Percentiles rank a stretch among this genome's conserved stretches.
Evolutionary conservation across 208 protist genomes (phyloP).

Genomic region (Leishmania tarentolae): DNA sequence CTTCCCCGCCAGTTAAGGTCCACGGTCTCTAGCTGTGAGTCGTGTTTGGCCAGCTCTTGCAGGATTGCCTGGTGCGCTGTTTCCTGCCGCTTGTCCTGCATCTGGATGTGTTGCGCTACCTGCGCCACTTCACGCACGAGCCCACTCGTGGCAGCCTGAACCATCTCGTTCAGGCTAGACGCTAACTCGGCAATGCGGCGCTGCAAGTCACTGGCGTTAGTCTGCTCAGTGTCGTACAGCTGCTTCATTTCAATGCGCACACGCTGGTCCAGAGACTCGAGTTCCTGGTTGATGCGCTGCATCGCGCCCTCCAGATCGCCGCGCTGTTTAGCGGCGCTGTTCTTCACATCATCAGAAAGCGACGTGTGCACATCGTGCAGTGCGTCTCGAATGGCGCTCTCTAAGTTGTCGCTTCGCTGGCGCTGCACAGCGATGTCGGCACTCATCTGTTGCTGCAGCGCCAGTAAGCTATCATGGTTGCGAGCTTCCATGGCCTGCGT

Average conservation of each 20-base stretch:
- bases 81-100: slow-evolving; percentile 50
- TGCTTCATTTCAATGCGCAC: slow-evolving; percentile 50
- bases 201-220: slow-evolving; percentile 40
- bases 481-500: slow-evolving; percentile 62
- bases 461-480: slow-evolving; percentile 46
- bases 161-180: slow-evolving; percentile 27
- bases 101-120: slow-evolving; percentile 67
- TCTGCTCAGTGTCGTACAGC: slow-evolving; percentile 45
- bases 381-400: slow-evolving; percentile 51
- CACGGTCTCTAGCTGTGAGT: slow-evolving; percentile 67
- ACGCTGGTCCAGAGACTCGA: slow-evolving; percentile 66
- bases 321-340: slow-evolving; percentile 28
- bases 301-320: slow-evolving; percentile 32
- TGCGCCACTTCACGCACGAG: slow-evolving; percentile 61
- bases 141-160: slow-evolving; percentile 53
- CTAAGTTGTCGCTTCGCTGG: slow-evolving; percentile 57
- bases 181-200: slow-evolving; percentile 49
- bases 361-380: slow-evolving; percentile 63
- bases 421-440: slow-evolving; percentile 40
- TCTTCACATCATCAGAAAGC: slow-evolving; percentile 53
- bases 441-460: slow-evolving; percentile 59
- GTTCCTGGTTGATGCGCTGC: slow-evolving; percentile 39
- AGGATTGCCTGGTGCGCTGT: slow-evolving; percentile 65
- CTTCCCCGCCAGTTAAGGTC: slow-evolving; percentile 81
- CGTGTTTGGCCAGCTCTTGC: slow-evolving; percentile 74